Evolutionary conservation across 139 green algal genomes (phyloP), one percentile per base, ranked within the genome.

Genomic region (Spirogloea muscicola): DNA sequence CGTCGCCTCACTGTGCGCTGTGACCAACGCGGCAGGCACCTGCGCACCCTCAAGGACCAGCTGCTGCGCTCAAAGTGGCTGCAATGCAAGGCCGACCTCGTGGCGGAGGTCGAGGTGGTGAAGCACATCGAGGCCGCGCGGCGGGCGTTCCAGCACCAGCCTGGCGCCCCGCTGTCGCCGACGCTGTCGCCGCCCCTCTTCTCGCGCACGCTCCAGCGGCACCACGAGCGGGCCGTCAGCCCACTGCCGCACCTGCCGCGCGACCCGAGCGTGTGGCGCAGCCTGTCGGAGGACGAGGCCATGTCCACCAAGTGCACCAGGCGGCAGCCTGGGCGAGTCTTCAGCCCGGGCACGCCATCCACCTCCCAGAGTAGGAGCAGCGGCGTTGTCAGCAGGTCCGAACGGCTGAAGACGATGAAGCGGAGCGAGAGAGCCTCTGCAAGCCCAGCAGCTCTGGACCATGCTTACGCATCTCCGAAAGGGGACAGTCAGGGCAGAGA

Each of bases 61-160:
- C 77, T 76, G 57, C 59, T 81, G 9, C 63, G 52, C n/a, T 66
- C 36, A 5, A 79, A 80, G 42, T 87, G 85, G 84, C 69, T 81
- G 21, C 67, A 70, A 3, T 89, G 74, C 73, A 69, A 84, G 68
- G 44, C 73, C 3, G 58, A 83, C 1, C 71, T 92, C 33, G 52
- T 74, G 42, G 65, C 85, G 21, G 88, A 91, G 74, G 42, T 85
- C 0, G 38, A 86, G 9, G 46, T 87, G 10, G 61, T 86, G 9
- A 76, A 78, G 25, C 67, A 83, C 1, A 71, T 88, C 0, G 63
- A 88, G 9, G 49, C 58, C 9, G 80, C 88, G n/a, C 66, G 75
- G 1, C 27, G 27, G 0, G 67, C 66, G 9, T 80, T 91, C 46
- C 63, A 27, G 3, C 40, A 85, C 38, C 77, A 40, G 16, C 48